Evolutionary conservation across 768 basidiomycete genomes (phyloP).

Genomic region (Imleria badia): DNA sequence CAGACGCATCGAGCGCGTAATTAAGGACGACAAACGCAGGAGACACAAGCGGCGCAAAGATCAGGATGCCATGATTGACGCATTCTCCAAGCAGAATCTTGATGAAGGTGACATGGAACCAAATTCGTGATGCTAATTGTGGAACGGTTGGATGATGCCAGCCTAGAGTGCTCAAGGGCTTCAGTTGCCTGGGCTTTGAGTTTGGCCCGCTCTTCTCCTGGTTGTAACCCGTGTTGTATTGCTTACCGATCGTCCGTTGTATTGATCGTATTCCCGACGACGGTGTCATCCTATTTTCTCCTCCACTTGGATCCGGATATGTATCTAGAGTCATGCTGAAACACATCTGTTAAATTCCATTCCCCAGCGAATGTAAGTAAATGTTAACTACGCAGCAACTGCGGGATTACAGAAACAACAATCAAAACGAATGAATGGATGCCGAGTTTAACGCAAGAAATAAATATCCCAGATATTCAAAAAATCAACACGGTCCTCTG

Average conservation of each 20-base stretch:
- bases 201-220: neutral
- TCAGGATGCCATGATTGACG: conserved; percentile 79
- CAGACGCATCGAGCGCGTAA: conserved; percentile 73
- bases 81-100: conserved; percentile 60
- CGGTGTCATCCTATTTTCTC: conserved; percentile 3
- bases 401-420: neutral
- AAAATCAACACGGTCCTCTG: neutral
- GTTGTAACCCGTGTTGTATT: conserved; percentile 24
- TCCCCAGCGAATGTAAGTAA: neutral
- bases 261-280: conserved; percentile 14
- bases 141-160: conserved; percentile 9
- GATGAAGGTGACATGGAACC: conserved; percentile 28
- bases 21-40: conserved; percentile 80
- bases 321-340: conserved; percentile 10
- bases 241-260: conserved; percentile 21
- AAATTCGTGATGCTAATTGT: conserved; percentile 20
- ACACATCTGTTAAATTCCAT: conserved; percentile 2
- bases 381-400: neutral
- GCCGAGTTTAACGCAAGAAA: neutral
- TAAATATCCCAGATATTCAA: conserved; percentile 7
- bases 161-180: conserved; percentile 12
- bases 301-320: conserved; percentile 1
- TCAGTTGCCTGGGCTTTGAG: conserved; percentile 8
- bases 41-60: conserved; percentile 82
- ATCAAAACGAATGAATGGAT: conserved; percentile 10